Conservation (phyloP, 2,329 filamentous ascomycete genomes). For the Dactylellina drechsleri region DNA sequence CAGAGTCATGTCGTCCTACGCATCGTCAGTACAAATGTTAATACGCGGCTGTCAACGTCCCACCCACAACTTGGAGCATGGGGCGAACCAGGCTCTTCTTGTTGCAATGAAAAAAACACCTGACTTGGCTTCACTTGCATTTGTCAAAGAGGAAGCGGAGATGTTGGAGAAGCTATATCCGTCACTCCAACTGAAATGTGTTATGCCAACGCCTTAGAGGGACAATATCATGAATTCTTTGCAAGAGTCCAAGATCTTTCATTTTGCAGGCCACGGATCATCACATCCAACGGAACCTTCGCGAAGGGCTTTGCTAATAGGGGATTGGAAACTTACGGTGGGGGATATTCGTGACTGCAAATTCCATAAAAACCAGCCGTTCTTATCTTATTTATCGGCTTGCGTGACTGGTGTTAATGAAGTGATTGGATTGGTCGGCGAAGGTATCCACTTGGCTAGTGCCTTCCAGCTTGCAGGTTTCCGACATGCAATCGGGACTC, state of each 20-base stretch:
- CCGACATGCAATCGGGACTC: slow-evolving; percentile 14
- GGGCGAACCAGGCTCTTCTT: slow-evolving; percentile 56
- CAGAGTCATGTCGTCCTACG: slow-evolving; percentile 62
- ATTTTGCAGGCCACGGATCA: neutral
- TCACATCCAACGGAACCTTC: neutral
- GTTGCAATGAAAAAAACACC: slow-evolving; percentile 59
- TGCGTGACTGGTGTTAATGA: slow-evolving; percentile 8
- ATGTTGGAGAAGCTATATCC: neutral
- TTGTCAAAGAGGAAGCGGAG: neutral
- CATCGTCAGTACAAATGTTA: slow-evolving; percentile 60
- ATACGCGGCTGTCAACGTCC: slow-evolving; percentile 56
- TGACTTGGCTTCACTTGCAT: neutral
- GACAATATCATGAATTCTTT: neutral
- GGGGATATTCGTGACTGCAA: neutral
- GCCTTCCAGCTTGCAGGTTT: slow-evolving; percentile 35
- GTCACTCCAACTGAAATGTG: neutral
- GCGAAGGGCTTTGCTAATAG: neutral
- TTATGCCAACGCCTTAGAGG: neutral
- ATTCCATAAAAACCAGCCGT: neutral
- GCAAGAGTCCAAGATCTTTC: neutral
- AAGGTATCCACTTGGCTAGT: slow-evolving; percentile 21
- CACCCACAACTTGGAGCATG: neutral
- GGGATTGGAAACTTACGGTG: neutral
- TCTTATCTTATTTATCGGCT: neutral
- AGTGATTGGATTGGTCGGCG: neutral